These are phyloP conservation scores for Fusarium pseudoanthophilum DNA, from an alignment of 2,329 filamentous ascomycete species.

Conservation along the genomic window DNA sequence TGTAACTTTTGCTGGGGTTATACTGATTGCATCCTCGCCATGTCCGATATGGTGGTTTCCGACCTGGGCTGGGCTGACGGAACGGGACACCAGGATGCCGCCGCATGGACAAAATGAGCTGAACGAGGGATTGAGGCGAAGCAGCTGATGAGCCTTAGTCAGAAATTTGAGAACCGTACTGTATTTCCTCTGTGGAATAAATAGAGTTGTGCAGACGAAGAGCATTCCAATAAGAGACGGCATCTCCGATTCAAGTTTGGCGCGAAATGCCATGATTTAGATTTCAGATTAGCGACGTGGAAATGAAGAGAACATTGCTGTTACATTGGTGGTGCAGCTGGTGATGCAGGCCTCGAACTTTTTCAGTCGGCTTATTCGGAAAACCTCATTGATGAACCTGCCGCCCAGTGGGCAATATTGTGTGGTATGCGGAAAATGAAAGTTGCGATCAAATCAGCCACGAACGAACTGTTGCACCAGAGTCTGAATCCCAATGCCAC, in stretches of 20 bases:
- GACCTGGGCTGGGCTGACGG: slow-evolving; percentile 12
- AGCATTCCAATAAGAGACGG: slow-evolving; percentile 32
- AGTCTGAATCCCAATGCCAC: slow-evolving; percentile 20
- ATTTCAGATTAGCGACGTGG: slow-evolving; percentile 22
- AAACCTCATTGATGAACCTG: not conserved
- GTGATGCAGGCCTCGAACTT: not conserved
- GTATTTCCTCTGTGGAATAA: not conserved
- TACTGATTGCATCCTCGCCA: slow-evolving; percentile 25
- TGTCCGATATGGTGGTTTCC: slow-evolving; percentile 33
- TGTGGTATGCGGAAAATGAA: not conserved
- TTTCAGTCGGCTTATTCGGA: slow-evolving; percentile 6
- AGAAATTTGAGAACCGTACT: slow-evolving; percentile 3
- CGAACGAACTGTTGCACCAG: slow-evolving; percentile 11
- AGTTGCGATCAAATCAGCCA: slow-evolving; percentile 23
- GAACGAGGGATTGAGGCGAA: slow-evolving; percentile 26
- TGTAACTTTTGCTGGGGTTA: slow-evolving; percentile 7
- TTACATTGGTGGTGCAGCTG: slow-evolving; percentile 1
- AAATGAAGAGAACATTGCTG: slow-evolving; percentile 19
- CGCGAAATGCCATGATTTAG: slow-evolving; percentile 25
- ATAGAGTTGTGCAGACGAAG: slow-evolving; percentile 25
- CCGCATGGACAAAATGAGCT: slow-evolving; percentile 32
- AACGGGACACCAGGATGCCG: slow-evolving; percentile 10
- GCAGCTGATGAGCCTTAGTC: slow-evolving; percentile 23
- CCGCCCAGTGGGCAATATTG: not conserved
- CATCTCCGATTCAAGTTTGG: slow-evolving; percentile 27